phyloP scores from a whole-genome alignment of 2,329 filamentous ascomycete genomes.

The Curvularia sp. region DNA sequence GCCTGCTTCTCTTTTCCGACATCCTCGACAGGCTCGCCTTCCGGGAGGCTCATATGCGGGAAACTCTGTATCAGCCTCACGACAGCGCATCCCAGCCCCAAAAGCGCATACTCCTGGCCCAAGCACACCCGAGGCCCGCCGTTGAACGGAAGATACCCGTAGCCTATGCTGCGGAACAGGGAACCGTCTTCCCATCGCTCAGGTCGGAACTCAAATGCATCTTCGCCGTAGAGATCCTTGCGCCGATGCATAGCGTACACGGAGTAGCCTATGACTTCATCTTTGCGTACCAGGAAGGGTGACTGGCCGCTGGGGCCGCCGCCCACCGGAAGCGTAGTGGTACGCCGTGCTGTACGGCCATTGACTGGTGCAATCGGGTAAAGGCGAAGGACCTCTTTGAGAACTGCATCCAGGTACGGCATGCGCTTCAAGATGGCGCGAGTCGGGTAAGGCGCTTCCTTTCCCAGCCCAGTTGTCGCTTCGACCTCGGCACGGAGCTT shows the following conservation, averaged over 20 bases:
- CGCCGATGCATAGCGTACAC: constrained; percentile 45
- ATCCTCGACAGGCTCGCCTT: constrained; percentile 5
- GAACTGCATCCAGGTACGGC: constrained; percentile 1
- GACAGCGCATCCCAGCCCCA: background rate
- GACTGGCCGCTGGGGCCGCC: constrained; percentile 40
- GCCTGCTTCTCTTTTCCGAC: background rate
- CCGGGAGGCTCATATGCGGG: background rate
- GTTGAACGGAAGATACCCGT: constrained; percentile 43
- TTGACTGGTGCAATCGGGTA: constrained; percentile 44
- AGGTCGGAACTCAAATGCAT: constrained; percentile 46
- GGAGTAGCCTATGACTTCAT: constrained; percentile 30
- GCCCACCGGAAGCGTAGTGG: constrained; percentile 40
- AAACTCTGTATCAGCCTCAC: constrained; percentile 1
- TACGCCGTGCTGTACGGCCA: constrained; percentile 28
- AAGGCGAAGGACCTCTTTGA: constrained; percentile 49
- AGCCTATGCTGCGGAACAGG: constrained; percentile 18
- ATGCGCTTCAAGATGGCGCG: constrained; percentile 5
- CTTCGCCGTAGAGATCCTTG: constrained; percentile 46
- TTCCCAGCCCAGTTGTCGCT: constrained; percentile 30
- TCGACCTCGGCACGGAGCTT: constrained; percentile 44
- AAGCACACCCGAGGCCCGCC: constrained; percentile 41
- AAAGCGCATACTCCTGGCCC: constrained; percentile 14
- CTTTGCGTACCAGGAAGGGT: constrained; percentile 44
- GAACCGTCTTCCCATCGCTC: constrained; percentile 45
- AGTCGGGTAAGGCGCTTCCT: constrained; percentile 28